A percentile compares a stretch with the other conserved stretches of the same genome.
Conservation (phyloP, 257 asterid genomes). For the Scutellaria baicalensis region DNA sequence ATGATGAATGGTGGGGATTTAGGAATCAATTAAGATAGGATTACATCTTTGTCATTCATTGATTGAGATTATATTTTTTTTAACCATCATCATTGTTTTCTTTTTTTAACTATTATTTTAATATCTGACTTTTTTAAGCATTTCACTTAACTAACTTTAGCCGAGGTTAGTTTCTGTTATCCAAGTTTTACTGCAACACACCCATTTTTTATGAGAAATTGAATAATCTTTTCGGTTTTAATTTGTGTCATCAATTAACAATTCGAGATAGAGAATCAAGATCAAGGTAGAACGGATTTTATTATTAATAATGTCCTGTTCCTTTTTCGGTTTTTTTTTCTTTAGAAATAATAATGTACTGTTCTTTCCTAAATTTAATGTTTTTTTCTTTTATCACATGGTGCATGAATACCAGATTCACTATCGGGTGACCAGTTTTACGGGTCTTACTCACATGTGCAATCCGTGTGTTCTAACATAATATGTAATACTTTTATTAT, state of each 20-base stretch:
- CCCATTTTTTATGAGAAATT: not conserved
- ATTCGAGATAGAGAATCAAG: not conserved
- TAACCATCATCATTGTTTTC: not conserved
- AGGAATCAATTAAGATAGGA: constrained; percentile 55
- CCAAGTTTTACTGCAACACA: constrained; percentile 1
- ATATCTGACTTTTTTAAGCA: constrained; percentile 2
- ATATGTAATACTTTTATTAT: too few relatives aligned
- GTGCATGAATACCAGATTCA: too few relatives aligned
- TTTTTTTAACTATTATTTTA: not conserved
- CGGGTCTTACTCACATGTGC: too few relatives aligned
- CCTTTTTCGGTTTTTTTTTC: too few relatives aligned
- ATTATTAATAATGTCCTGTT: too few relatives aligned
- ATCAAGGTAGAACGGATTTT: not conserved
- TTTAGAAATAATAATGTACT: too few relatives aligned
- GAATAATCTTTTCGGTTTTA: not conserved
- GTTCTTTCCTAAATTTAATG: too few relatives aligned
- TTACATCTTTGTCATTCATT: constrained; percentile 69
- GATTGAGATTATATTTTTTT: constrained; percentile 12
- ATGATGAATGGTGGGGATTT: constrained; percentile 41
- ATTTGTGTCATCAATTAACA: not conserved
- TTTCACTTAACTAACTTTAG: constrained; percentile 16
- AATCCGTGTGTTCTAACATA: too few relatives aligned
- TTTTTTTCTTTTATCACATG: too few relatives aligned
- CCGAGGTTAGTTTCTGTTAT: constrained; percentile 4
- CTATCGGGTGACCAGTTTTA: too few relatives aligned